A percentile compares a stretch with the other conserved stretches of the same genome.
These are phyloP conservation scores for Penicillium sclerotigenum DNA, from an alignment of 2,329 filamentous ascomycete genomes.

Conservation along the genomic window DNA sequence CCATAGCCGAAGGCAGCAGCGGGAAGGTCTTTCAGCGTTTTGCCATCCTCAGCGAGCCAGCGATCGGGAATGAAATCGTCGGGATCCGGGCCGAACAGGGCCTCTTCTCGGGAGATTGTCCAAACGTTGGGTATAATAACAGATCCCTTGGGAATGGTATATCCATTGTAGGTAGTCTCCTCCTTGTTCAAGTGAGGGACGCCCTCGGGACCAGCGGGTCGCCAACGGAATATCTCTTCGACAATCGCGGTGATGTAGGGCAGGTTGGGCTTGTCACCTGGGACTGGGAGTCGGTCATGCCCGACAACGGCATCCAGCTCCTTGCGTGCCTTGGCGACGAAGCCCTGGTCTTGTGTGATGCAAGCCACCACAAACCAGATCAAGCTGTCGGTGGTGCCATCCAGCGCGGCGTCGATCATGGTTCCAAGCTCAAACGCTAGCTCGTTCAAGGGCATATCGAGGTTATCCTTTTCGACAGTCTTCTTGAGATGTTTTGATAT, in stretches of 20 bases:
- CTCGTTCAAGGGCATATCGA: background rate
- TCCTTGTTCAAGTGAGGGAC: conserved; percentile 26
- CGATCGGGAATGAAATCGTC: background rate
- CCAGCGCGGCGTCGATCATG: background rate
- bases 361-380: background rate
- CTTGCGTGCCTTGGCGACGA: conserved; percentile 8
- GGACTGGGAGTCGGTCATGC: conserved; percentile 26
- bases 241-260: conserved; percentile 30
- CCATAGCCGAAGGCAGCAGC: background rate
- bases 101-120: background rate
- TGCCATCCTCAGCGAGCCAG: background rate
- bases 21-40: background rate
- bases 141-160: conserved; percentile 35
- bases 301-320: conserved; percentile 25
- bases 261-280: conserved; percentile 25
- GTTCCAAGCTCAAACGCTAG: background rate
- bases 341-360: background rate
- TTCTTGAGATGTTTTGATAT: background rate
- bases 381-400: background rate
- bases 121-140: conserved; percentile 25
- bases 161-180: conserved; percentile 31
- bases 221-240: conserved; percentile 31
- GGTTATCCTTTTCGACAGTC: background rate
- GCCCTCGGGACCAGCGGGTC: conserved; percentile 22
- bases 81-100: background rate